A percentile compares a stretch with the other conserved stretches of the same genome.
Evolutionary conservation across 129 eudicot species (phyloP).

Genomic region (Tagetes patula): DNA sequence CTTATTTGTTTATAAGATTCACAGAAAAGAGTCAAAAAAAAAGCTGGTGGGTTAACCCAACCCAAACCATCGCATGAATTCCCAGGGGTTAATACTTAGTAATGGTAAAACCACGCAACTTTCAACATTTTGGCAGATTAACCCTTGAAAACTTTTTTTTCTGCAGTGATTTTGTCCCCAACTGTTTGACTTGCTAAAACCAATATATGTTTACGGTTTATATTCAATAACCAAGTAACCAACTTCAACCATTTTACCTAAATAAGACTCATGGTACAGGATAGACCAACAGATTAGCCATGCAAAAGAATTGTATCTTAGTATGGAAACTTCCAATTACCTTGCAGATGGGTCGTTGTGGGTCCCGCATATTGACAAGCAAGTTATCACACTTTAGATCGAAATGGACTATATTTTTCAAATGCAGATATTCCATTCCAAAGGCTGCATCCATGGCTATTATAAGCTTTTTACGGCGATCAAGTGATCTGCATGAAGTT

Average conservation of each 20-base stretch:
- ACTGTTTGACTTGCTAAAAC: neutral
- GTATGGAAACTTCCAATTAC: conserved; percentile 37
- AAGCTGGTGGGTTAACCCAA: neutral
- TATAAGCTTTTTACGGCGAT: conserved; percentile 74
- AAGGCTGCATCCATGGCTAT: conserved; percentile 98
- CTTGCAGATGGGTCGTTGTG: conserved; percentile 93
- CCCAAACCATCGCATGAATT: neutral
- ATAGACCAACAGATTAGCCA: neutral
- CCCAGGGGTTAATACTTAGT: neutral
- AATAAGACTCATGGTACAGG: neutral
- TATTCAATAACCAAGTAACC: neutral
- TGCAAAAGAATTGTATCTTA: conserved; percentile 21
- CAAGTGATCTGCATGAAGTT: conserved; percentile 59
- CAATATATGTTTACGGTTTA: neutral
- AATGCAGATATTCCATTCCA: conserved; percentile 95
- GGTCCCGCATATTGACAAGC: conserved; percentile 83
- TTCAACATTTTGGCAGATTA: neutral
- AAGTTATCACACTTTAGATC: conserved; percentile 94
- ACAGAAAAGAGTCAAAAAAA: neutral
- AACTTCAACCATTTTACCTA: neutral
- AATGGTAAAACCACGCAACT: neutral
- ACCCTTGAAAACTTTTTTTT: neutral
- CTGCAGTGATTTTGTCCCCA: neutral
- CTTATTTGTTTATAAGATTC: neutral
- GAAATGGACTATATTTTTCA: conserved; percentile 87